Evolutionary conservation across 257 asterid genomes (phyloP).

Genomic region (Rhazya stricta): DNA sequence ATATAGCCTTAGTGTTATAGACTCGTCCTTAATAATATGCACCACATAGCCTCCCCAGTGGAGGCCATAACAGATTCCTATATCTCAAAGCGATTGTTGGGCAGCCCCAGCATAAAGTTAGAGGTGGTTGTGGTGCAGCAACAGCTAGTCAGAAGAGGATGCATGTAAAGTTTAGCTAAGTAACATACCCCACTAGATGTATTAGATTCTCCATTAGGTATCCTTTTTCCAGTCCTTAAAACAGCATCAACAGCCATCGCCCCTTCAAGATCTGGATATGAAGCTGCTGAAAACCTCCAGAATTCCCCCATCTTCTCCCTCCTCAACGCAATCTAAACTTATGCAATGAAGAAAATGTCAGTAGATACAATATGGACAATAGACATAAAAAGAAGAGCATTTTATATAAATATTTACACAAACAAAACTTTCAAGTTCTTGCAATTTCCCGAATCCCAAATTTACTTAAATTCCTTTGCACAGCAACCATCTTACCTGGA

Average conservation of each 20-base stretch:
- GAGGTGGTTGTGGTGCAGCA: neutral
- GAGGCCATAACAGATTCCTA: neutral
- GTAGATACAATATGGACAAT: neutral
- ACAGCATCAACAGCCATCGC: slow-evolving; percentile 45
- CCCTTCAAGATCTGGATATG: slow-evolving; percentile 94
- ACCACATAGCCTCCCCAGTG: neutral
- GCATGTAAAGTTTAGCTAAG: slow-evolving; percentile 10
- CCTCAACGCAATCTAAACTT: slow-evolving; percentile 80
- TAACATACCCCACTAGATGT: slow-evolving; percentile 58
- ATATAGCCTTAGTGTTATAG: too few species aligned
- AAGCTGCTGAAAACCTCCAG: slow-evolving; percentile 98
- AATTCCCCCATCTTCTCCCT: slow-evolving; percentile 96
- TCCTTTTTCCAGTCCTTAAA: slow-evolving; percentile 28
- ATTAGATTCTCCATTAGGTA: slow-evolving; percentile 40
- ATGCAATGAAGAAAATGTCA: slow-evolving; percentile 17
- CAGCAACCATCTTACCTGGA: slow-evolving; percentile 97
- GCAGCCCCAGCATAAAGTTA: neutral
- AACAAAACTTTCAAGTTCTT: slow-evolving; percentile 82
- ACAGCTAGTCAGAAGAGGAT: neutral
- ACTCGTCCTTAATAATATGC: neutral
- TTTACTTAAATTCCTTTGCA: slow-evolving; percentile 77
- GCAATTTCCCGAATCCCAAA: slow-evolving; percentile 94
- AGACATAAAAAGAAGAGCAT: neutral
- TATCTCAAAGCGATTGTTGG: too few species aligned
- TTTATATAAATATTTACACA: slow-evolving; percentile 1